Base-by-base conservation (phyloP, 148 eudicot species). In the Fagopyrum esculentum region DNA sequence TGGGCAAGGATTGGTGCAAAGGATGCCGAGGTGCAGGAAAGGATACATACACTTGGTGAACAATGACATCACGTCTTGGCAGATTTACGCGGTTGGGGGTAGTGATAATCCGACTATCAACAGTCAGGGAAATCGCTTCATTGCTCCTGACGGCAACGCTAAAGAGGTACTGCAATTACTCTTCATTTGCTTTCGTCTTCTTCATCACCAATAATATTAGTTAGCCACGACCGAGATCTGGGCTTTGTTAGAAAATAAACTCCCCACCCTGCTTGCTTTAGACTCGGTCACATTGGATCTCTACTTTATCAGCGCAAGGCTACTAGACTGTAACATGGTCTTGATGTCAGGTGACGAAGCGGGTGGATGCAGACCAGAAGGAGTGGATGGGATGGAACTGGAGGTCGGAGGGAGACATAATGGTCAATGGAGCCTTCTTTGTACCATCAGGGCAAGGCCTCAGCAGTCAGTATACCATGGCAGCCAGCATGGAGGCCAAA, bases 371-470 rank as follows among this genome's bases (percentile, higher is more conserved):
- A 10, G 86, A 81, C 13, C 86, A 88, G 75, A 80, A 78, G 30
- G 79, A 84, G 54, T 88, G 91, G 91, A 56, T 76, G 26, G 77
- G 71, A 10, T 88, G 91, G 91, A 88, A 88, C 82, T 88, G 91
- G 91, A 82, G 91, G 43, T 80, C 84, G 12, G 91, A 88, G 40
- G 89, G 87, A 45, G 91, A 88, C 70, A 72, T 86, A 26, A 84
- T 88, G 91, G 80, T 80, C 13, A 88, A 88, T 19, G 91, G 91
- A 2, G 91, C 91, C 2, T 88, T 86, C 78, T 88, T 88, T 35
- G 91, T 88, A 73, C 83, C 91, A 44, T 88, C 91, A 0, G 89
- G 91, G 16, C 74, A 74, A 4, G 89, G 91, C 1, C 81, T 90
- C 43, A 79, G 76, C 77, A 69, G 77, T 10, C 83, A 85, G 70